Percentiles rank a stretch among this genome's conserved stretches.
phyloP scores from a whole-genome alignment of 176 grass and related monocot species.

The Pharus latifolius region DNA sequence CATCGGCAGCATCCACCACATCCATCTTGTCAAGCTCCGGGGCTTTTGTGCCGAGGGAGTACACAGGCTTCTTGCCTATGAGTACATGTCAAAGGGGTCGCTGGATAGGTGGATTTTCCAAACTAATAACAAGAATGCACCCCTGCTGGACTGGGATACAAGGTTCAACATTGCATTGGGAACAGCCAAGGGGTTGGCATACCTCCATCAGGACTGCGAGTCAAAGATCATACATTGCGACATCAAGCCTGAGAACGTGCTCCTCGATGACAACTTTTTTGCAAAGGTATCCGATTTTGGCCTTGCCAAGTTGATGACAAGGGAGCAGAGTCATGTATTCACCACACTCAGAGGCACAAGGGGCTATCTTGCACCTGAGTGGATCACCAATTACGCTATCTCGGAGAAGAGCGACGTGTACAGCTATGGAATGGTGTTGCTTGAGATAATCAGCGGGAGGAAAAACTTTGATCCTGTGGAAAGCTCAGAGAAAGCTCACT shows the following conservation, averaged over 20 bases:
- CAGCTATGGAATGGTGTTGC: constrained; percentile 92
- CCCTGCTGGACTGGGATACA: constrained; percentile 66
- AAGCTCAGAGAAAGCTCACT: constrained; percentile 74
- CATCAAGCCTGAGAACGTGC: constrained; percentile 95
- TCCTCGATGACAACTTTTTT: constrained; percentile 70
- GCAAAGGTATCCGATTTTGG: constrained; percentile 98
- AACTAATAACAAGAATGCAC: background rate
- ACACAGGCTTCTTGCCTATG: constrained; percentile 82
- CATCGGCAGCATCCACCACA: constrained; percentile 95
- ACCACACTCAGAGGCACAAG: constrained; percentile 79
- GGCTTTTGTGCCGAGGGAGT: constrained; percentile 69
- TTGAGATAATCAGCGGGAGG: constrained; percentile 81
- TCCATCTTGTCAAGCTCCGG: constrained; percentile 87
- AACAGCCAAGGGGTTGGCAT: constrained; percentile 73
- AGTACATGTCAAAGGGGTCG: constrained; percentile 87
- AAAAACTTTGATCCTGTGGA: constrained; percentile 71
- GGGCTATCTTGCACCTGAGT: constrained; percentile 88
- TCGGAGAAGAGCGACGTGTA: constrained; percentile 96
- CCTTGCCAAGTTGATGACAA: constrained; percentile 96
- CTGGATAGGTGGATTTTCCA: constrained; percentile 88
- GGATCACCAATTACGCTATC: constrained; percentile 85
- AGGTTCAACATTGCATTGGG: constrained; percentile 79
- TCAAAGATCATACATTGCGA: constrained; percentile 93
- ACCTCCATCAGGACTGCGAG: constrained; percentile 90
- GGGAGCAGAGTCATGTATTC: constrained; percentile 96